Base-by-base conservation (phyloP, 768 basidiomycete genomes). In the Rhizopogon rudus region DNA sequence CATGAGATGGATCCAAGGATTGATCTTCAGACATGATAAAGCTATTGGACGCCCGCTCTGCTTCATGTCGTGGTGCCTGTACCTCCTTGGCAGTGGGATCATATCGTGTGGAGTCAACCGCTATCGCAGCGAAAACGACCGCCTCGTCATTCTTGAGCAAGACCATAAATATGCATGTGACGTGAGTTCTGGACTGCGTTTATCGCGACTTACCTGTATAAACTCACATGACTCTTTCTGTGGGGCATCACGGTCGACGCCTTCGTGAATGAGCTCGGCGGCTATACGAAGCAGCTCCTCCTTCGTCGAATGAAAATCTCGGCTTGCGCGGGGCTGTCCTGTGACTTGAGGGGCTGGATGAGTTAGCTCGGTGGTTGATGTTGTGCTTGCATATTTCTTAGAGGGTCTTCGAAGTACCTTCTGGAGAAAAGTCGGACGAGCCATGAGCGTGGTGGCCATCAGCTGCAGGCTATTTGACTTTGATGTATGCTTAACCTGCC, bases 361-460 rank as follows among this genome's bases (percentile, higher is more conserved):
- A 10, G 31, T 33, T 33, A 10, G 31, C 8, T 33, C 31, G 8
- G 31, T 33, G 6, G 17, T 45, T 45, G 44, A 33, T 17, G 40
- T 28, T 8, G 12, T 45, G 33, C 52, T 33, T 2, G 75, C 63
- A 66, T 90, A 90, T 0, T 77, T 71, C 65, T 87, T 83, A 1
- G 87, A 87, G 10, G 88, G 88, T 51, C 75, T 67, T 51, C 81
- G 79, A 42, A 91, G 75, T 43, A 88, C 66, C 40, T 74, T 76
- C 67, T 89, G 87, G 51, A 84, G 61, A 46, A 85, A 64, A 5
- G 81, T 81, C 45, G 83, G 81, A 63, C 77, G 82, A 29, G 73
- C 69, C 83, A 83, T 83, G 31, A 40, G 37, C 4, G 40, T 28
- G 40, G n/a, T 29, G 17, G 12, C 9, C 44, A 35, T 48, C 13